Conservation (phyloP, 176 grass and related monocot genomes). For the Dendrocalamus sinicus region DNA sequence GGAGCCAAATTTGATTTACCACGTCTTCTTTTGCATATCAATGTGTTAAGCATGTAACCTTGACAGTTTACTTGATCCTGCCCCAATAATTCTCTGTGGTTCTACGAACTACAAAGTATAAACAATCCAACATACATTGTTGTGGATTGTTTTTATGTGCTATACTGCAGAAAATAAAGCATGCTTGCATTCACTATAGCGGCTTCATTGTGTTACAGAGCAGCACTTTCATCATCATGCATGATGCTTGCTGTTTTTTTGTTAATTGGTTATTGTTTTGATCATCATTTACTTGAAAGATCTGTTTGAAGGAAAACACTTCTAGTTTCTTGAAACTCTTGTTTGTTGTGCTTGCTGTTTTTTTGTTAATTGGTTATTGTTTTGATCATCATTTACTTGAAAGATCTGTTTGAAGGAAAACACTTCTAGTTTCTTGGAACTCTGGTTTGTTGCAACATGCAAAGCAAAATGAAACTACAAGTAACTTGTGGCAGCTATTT, state of each 20-base stretch:
- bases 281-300: slow-evolving; percentile 26
- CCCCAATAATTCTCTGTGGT: not conserved
- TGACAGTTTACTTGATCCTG: not conserved
- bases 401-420: slow-evolving; percentile 16
- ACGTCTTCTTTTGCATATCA: not conserved
- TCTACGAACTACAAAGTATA: not conserved
- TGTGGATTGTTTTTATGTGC: slow-evolving; percentile 8
- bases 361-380: slow-evolving; percentile 28
- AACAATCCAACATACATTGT: slow-evolving; percentile 11
- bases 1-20: not conserved
- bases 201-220: slow-evolving; percentile 26
- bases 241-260: slow-evolving; percentile 36
- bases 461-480: slow-evolving; percentile 32
- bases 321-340: slow-evolving; percentile 3
- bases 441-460: slow-evolving; percentile 27
- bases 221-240: not conserved
- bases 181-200: slow-evolving; percentile 19
- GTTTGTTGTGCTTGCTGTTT: slow-evolving; percentile 6
- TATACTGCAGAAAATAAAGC: slow-evolving; percentile 23
- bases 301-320: slow-evolving; percentile 11
- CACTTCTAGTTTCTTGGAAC: slow-evolving; percentile 16
- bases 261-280: slow-evolving; percentile 20
- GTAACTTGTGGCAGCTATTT: slow-evolving; percentile 17
- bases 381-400: slow-evolving; percentile 19
- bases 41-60: slow-evolving; percentile 2